Percentiles rank a stretch among this genome's conserved stretches.
Evolutionary conservation across 306 rosid species (phyloP).

Genomic region (Prunus campanulata): DNA sequence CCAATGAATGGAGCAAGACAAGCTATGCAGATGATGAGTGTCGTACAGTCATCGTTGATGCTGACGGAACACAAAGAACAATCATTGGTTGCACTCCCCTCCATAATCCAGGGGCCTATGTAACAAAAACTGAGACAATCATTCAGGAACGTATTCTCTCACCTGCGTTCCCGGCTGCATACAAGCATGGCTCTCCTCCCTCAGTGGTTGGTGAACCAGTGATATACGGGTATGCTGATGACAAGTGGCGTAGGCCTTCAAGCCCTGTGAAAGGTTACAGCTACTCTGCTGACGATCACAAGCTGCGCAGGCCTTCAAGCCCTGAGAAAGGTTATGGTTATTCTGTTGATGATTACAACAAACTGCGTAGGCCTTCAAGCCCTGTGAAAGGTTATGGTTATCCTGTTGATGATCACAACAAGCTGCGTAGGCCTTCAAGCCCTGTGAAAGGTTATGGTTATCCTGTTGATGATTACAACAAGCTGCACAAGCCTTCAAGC

Average conservation of each 20-base stretch:
- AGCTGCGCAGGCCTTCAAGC: constrained; percentile 14
- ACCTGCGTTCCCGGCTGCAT: constrained; percentile 13
- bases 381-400: constrained; percentile 26
- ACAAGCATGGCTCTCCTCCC: constrained; percentile 19
- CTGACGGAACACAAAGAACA: constrained; percentile 18
- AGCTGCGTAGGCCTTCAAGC: constrained; percentile 9
- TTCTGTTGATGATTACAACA: constrained; percentile 17
- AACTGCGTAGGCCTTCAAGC: constrained; percentile 12
- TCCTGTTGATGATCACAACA: constrained; percentile 15
- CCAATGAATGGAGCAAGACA: constrained; percentile 24
- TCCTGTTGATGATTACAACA: constrained; percentile 15
- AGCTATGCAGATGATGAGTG: constrained; percentile 12
- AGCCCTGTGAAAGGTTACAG: constrained; percentile 23
- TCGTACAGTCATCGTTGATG: constrained; percentile 17
- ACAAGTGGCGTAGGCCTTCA: constrained; percentile 15
- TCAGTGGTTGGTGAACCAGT: constrained; percentile 19
- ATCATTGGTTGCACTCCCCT: neutral
- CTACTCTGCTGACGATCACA: constrained; percentile 20
- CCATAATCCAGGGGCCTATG: constrained; percentile 6
- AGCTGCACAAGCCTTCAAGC: neutral
- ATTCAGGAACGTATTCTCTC: constrained; percentile 15
- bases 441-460: constrained; percentile 25
- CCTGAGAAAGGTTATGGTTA: constrained; percentile 25
- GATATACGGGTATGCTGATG: constrained; percentile 12
- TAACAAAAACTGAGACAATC: constrained; percentile 24